These are phyloP conservation scores for Pyrrhoderma lamaoense DNA, from an alignment of 1,284 basidiomycete genomes.

Conservation along the genomic window DNA sequence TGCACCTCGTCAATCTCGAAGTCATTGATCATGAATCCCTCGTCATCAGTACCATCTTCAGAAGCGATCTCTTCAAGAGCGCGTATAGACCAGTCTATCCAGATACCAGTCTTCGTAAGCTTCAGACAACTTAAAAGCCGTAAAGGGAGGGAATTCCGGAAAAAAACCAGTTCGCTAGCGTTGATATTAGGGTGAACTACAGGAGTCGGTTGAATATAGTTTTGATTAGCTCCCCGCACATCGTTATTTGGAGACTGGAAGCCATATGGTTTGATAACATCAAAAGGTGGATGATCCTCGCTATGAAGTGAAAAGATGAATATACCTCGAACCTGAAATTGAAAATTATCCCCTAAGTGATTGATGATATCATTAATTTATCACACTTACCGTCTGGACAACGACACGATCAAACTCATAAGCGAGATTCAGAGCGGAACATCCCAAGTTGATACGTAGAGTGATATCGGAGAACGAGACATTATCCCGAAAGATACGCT, in stretches of 20 bases:
- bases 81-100: slow-evolving; percentile 13
- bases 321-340: background rate
- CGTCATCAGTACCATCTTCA: no score
- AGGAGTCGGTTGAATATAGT: background rate
- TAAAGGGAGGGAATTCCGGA: slow-evolving; percentile 8
- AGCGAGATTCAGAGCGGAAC: slow-evolving; percentile 12
- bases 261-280: slow-evolving; percentile 2
- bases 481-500: slow-evolving; percentile 28
- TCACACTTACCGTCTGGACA: slow-evolving; percentile 12
- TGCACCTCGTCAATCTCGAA: no score
- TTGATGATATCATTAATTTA: no score
- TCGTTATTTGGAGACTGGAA: no score
- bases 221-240: background rate
- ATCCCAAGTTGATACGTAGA: slow-evolving; percentile 10
- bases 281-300: background rate
- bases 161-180: slow-evolving; percentile 8
- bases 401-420: slow-evolving; percentile 14
- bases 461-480: slow-evolving; percentile 10
- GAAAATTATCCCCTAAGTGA: no score
- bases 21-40: no score
- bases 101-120: slow-evolving; percentile 13
- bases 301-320: slow-evolving; percentile 7
- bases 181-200: slow-evolving; percentile 7
- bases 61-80: slow-evolving; percentile 4
- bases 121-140: slow-evolving; percentile 13